Conservation (phyloP, 139 green algal species). For the Coccomyxa sp. region DNA sequence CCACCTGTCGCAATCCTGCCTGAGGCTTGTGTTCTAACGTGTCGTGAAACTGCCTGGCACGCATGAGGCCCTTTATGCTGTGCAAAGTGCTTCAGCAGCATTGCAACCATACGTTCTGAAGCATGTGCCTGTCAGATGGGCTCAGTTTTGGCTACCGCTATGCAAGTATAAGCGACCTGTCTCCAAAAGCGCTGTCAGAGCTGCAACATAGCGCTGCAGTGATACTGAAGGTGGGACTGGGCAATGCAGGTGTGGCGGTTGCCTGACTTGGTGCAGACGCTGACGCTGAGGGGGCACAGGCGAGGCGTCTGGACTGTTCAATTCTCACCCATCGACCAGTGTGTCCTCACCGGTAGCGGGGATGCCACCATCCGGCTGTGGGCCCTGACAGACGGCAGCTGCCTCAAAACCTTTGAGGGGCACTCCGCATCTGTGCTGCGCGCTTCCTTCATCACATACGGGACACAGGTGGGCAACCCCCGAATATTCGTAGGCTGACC, state of each 20-base stretch:
- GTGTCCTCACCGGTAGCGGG: constrained; percentile 51
- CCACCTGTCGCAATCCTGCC: too few species aligned
- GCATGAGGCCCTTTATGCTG: too few species aligned
- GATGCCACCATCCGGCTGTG: constrained; percentile 91
- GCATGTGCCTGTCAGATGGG: not conserved
- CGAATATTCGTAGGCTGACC: too few species aligned
- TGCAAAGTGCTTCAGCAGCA: not conserved
- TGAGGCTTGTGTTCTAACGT: not conserved
- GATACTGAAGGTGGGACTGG: too few species aligned
- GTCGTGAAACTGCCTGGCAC: not conserved
- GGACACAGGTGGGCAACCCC: constrained; percentile 63
- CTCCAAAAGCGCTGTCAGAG: too few species aligned
- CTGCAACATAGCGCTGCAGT: too few species aligned
- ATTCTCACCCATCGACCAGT: constrained; percentile 88
- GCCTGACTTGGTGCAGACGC: constrained; percentile 62
- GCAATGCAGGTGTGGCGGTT: constrained; percentile 72
- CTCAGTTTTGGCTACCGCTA: too few species aligned
- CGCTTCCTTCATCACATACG: constrained; percentile 68
- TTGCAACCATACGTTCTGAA: not conserved
- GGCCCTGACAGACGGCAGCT: constrained; percentile 72
- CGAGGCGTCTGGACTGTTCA: constrained; percentile 88
- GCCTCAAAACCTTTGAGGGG: constrained; percentile 90
- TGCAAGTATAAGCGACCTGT: too few species aligned
- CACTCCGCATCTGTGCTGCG: constrained; percentile 85
- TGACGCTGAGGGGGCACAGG: constrained; percentile 78